These are phyloP conservation scores for Ampelocalamus luodianensis DNA, from an alignment of 176 grass and related monocot genomes.

Conservation along the genomic window DNA sequence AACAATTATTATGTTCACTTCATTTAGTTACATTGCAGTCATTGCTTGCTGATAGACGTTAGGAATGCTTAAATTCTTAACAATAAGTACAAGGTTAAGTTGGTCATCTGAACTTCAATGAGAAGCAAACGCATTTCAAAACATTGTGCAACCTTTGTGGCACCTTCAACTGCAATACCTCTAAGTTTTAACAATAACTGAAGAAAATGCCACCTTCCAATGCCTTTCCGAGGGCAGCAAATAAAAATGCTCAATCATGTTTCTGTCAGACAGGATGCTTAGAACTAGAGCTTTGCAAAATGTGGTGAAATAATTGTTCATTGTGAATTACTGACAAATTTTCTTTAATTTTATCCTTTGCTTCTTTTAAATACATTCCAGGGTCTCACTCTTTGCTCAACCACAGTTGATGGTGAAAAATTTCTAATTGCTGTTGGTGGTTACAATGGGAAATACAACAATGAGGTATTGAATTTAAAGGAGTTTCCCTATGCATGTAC, in stretches of 20 bases:
- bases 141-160: constrained; percentile 1
- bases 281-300: constrained; percentile 20
- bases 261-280: background rate
- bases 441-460: constrained; percentile 97
- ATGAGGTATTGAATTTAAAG: constrained; percentile 73
- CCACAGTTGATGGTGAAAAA: constrained; percentile 64
- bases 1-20: background rate
- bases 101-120: constrained; percentile 7
- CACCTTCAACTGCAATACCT: constrained; percentile 17
- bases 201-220: background rate
- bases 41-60: background rate
- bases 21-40: background rate
- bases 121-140: background rate
- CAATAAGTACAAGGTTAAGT: background rate
- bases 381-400: constrained; percentile 85
- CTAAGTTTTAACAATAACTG: background rate
- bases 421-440: constrained; percentile 84
- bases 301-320: background rate
- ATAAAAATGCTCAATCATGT: constrained; percentile 12
- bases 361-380: constrained; percentile 47
- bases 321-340: background rate
- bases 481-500: background rate
- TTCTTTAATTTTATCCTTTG: constrained; percentile 30
- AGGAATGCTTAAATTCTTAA: constrained; percentile 26
- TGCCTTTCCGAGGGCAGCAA: background rate